Evolutionary conservation across 106 monocot genomes (phyloP), one percentile per base, ranked within the genome.

Genomic region (Dendrobium nobile): DNA sequence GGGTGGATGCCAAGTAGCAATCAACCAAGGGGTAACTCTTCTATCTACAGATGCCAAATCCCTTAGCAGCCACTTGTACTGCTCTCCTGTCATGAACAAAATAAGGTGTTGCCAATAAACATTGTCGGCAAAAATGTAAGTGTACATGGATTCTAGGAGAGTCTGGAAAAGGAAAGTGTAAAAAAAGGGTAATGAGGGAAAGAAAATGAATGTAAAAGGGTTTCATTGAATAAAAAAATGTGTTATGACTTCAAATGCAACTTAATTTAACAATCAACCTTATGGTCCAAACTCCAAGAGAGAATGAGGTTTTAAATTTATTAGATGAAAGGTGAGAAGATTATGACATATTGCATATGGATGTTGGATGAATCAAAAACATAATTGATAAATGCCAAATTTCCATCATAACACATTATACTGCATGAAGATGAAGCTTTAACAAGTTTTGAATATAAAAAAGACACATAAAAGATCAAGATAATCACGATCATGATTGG

Each of bases 1-100:
- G 26, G 93, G 96, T 47, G 96, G 54, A 85, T 96, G 96, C 91
- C 93, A 96, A 7, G 88, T 82, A 72, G 93, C 96, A 73, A 96
- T 79, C 82, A 96, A 65, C 96, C 96, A 96, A 8, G 96, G 96
- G 1, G 96, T 96, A 17, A 90, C 83, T 45, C 75, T 85, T 81
- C 93, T 90, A 70, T 96, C 87, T 28, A 96, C 91, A 18, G 77
- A 84, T 13, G 79, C 87, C 86, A 96, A 81, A 47, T 96, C 93
- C 72, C 72, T 87, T 79, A 87, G 85, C 83, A 96, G 82, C 96
- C 96, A 96, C 74, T 86, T 87, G 68, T 93, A 93, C 73, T 96
- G 96, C 15, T 90, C 83, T 6, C 88, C 96, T 96, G 77, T 28
- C 80, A 77, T 42, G 22, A 51, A 47, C 24, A 24, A 76, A 6